These are phyloP conservation scores for Pythium scleroteichum DNA, from an alignment of 352 stramenopile genomes.

Conservation along the genomic window DNA sequence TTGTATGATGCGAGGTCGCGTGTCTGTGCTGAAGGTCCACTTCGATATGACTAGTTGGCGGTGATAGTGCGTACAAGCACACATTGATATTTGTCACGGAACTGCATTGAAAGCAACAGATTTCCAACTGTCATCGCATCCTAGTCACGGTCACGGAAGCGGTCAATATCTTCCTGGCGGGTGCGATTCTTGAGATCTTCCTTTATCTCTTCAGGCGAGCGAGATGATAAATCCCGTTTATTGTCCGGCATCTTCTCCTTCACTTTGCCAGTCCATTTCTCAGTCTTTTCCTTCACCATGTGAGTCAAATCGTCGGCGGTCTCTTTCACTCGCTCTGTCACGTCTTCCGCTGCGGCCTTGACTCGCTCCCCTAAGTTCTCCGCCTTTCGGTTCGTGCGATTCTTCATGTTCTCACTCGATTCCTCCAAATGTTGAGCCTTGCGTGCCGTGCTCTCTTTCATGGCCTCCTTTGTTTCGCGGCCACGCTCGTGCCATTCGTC, in stretches of 20 bases:
- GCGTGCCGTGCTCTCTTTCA: constrained; percentile 31
- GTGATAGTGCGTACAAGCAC: no score
- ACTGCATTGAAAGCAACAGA: background rate
- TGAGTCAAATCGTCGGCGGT: constrained; percentile 31
- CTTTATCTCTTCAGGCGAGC: constrained; percentile 33
- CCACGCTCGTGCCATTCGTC: constrained; percentile 32
- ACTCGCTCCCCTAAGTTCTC: constrained; percentile 27
- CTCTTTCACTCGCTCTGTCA: constrained; percentile 36
- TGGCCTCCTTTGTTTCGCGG: constrained; percentile 34
- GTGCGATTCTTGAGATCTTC: constrained; percentile 30
- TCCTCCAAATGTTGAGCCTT: constrained; percentile 37
- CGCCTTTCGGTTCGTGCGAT: constrained; percentile 26
- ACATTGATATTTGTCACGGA: no score
- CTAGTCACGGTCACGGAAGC: constrained; percentile 17
- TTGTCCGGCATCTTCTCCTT: constrained; percentile 32
- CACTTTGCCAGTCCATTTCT: constrained; percentile 33
- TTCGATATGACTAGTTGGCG: no score
- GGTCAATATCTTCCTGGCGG: constrained; percentile 10
- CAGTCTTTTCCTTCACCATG: constrained; percentile 33
- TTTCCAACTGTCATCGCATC: background rate
- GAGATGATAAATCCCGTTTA: constrained; percentile 24
- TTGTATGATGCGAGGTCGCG: constrained; percentile 4
- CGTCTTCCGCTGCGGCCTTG: constrained; percentile 31
- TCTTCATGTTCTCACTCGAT: constrained; percentile 23
- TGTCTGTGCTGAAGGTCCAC: background rate